Evolutionary conservation across 345 rosid species (phyloP).

Genomic region (Dipteronia dyeriana): DNA sequence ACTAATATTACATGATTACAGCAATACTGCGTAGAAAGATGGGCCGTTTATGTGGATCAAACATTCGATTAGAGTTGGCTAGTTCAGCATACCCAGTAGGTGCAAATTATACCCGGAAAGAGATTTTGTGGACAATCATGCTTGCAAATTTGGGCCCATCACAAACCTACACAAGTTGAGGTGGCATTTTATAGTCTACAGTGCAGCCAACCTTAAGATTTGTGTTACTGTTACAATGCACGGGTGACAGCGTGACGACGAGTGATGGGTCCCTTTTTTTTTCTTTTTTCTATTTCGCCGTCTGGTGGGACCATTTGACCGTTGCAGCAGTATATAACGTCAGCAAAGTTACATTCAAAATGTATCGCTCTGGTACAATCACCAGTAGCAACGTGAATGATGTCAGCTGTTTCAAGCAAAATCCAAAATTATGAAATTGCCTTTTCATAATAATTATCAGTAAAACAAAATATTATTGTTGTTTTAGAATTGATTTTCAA

Average conservation of each 20-base stretch:
- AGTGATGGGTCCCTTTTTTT: neutral
- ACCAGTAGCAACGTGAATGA: neutral
- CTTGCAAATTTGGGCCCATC: neutral
- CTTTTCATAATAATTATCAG: neutral
- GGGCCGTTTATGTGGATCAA: too few relatives aligned
- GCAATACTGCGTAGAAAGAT: too few relatives aligned
- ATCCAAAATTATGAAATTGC: neutral
- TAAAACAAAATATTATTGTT: too few relatives aligned
- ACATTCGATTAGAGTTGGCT: too few relatives aligned
- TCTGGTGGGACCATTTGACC: slow-evolving; percentile 26
- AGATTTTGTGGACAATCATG: neutral
- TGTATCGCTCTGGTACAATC: neutral
- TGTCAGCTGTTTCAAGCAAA: neutral
- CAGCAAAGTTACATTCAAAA: slow-evolving; percentile 11
- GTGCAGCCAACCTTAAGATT: neutral
- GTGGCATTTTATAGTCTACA: neutral
- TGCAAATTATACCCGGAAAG: too few relatives aligned
- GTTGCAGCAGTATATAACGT: slow-evolving; percentile 16
- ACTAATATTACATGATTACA: too few relatives aligned
- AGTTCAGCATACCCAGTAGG: too few relatives aligned
- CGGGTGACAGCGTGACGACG: too few relatives aligned
- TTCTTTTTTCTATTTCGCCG: neutral
- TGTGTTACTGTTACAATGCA: too few relatives aligned
- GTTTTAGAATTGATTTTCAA: too few relatives aligned
- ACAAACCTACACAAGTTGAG: neutral